Evolutionary conservation across 2,329 filamentous ascomycete genomes (phyloP), one percentile per base, ranked within the genome.

Genomic region (Knoxdaviesia proteae): DNA sequence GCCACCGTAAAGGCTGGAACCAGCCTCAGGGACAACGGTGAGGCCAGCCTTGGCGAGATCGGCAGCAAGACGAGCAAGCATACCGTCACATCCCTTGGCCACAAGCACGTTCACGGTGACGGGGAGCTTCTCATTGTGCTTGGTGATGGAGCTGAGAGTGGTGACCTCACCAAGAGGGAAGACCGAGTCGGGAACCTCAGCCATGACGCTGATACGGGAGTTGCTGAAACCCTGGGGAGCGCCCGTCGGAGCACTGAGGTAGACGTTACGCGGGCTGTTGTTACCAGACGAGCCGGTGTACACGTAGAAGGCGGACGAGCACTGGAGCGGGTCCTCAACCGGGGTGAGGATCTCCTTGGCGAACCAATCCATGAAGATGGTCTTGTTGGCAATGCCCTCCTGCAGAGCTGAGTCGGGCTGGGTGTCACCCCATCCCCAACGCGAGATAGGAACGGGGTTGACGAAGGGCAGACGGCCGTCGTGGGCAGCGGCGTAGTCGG

Each of bases 31-130:
- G 3, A 60, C 49, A 39, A 57, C 58, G 37, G 74, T 20, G 3
- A 74, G 58, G 0, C 69, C 70, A 10, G 58, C 63, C 31, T 55
- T 55, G 1, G 66, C 60, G 44, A 77, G 46, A 37, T 70, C 67
- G 41, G 63, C 56, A 3, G 71, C 67, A 41, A 77, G 52, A 38
- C 61, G 62, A 37, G 68, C 68, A 31, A 77, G 49, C 58, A 77
- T 61, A 0, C 69, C 68, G 54, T 78, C 74, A 47, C 74, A 79
- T 0, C 73, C 72, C 47, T 65, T 68, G 1, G 70, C 67, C 0
- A 63, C 72, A 55, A 77, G 56, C 20, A 77, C 57, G 46, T 72
- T 62, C 0, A 76, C 63, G 1, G 68, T 65, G 0, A 78, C 72
- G 0, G 74, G 74, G 34, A 77, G 52, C 39, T 56, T 56, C 49